Evolutionary conservation across 202 grass and related monocot genomes (phyloP), one percentile per base, ranked within the genome.

Genomic region (Setaria italica): DNA sequence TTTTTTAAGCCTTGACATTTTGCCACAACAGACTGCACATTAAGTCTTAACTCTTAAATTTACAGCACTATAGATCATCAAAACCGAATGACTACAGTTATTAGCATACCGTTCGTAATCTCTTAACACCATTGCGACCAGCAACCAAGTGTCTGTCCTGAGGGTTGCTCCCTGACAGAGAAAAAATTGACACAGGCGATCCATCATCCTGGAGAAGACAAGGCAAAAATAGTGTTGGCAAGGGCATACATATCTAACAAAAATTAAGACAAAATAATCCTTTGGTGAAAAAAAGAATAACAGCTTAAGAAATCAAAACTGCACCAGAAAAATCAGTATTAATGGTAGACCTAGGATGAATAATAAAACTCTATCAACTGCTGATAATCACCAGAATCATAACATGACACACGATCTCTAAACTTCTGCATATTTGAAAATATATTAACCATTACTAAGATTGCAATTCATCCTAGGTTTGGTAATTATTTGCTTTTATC

Each of bases 111-210:
- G 92, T 99, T 9, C 94, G 84, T 85, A 99, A 76, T 92, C 97
- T 88, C 76, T 97, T 99, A 69, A 97, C 93, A 76, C 97, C 97
- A 86, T 99, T 99, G 14, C 92, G 94, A 64, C 94, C 97, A 86
- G 94, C 92, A 84, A 90, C 88, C 89, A 97, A 93, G 71, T 97
- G 94, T 29, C 92, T 87, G 84, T 99, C 97, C 81, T 97, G 97
- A 85, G 88, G 82, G 78, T 81, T 97, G 83, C 87, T 97, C 83
- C 94, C 97, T 76, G 92, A 97, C 76, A 99, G 90, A 85, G 92
- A 91, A 89, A 99, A 99, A 81, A 99, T 97, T 47, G 97, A 99
- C 73, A 99, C 97, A 20, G 90, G 45, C 9, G 90, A 94, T 59
- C 97, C 94, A 80, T 99, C 97, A 84, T 99, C 97, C 97, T 99